These are phyloP conservation scores for Botryotinia calthae DNA, from an alignment of 2,329 filamentous ascomycete genomes.

Conservation along the genomic window DNA sequence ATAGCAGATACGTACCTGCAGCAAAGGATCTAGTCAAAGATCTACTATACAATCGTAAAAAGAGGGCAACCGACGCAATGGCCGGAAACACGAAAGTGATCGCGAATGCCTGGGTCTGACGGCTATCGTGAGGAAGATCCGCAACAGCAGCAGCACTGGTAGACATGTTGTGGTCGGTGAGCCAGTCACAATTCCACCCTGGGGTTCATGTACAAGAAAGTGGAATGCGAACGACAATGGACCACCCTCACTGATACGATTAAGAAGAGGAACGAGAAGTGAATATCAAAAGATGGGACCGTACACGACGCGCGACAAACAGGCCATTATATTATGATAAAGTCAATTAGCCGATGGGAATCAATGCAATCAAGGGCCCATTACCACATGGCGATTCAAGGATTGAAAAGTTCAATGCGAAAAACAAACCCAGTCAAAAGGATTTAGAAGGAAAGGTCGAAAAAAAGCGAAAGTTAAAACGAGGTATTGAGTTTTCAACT, in stretches of 20 bases:
- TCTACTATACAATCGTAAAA: slow-evolving; percentile 7
- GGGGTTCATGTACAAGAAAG: not conserved
- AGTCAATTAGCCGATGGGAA: not conserved
- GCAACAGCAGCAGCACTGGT: not conserved
- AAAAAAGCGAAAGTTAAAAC: not conserved
- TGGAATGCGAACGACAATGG: not conserved
- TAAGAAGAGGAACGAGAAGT: not conserved
- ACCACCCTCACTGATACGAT: not conserved
- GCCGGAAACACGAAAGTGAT: slow-evolving; percentile 3
- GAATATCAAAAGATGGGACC: slow-evolving; percentile 3
- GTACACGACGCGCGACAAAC: not conserved
- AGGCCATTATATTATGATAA: not conserved
- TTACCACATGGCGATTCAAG: not conserved
- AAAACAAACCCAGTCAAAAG: not conserved
- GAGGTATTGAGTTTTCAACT: not conserved
- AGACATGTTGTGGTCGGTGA: not conserved
- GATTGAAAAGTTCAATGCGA: not conserved
- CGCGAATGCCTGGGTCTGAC: not conserved
- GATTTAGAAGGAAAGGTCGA: not conserved
- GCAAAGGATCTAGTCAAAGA: slow-evolving; percentile 12
- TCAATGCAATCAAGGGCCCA: not conserved
- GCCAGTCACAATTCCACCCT: not conserved
- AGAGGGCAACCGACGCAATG: slow-evolving; percentile 5
- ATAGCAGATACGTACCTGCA: slow-evolving; percentile 29
- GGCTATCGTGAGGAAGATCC: slow-evolving; percentile 10